These are phyloP conservation scores for Ehretia macrophylla DNA, from an alignment of 257 asterid species.

Conservation along the genomic window DNA sequence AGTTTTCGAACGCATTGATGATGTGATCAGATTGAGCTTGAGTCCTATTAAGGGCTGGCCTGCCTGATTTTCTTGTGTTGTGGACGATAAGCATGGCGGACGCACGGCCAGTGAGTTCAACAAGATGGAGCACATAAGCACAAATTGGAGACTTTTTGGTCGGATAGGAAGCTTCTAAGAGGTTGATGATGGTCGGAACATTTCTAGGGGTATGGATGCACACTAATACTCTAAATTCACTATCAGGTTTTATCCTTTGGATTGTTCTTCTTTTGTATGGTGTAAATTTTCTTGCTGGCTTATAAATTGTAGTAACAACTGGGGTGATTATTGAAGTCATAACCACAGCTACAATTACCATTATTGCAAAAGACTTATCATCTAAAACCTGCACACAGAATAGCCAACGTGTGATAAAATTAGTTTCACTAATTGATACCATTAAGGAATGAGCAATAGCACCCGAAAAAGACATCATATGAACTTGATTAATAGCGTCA, in stretches of 20 bases:
- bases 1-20: constrained; percentile 80
- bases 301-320: constrained; percentile 53
- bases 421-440: no score
- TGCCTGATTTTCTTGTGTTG: constrained; percentile 50
- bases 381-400: constrained; percentile 55
- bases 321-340: constrained; percentile 81
- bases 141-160: constrained; percentile 71
- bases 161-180: constrained; percentile 80
- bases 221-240: constrained; percentile 58
- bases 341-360: constrained; percentile 71
- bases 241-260: constrained; percentile 52
- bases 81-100: constrained; percentile 94
- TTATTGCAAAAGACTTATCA: constrained; percentile 65
- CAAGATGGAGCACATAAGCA: constrained; percentile 72
- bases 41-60: constrained; percentile 63
- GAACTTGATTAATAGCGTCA: no score
- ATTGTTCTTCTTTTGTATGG: constrained; percentile 72
- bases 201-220: constrained; percentile 79
- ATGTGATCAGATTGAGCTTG: constrained; percentile 93
- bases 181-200: constrained; percentile 83
- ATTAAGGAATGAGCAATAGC: no score
- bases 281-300: constrained; percentile 50
- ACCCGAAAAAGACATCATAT: no score
- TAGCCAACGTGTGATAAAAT: no score
- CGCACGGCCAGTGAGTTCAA: constrained; percentile 91